Conservation (phyloP, 208 protist genomes). For the Trypanosoma brucei region DNA sequence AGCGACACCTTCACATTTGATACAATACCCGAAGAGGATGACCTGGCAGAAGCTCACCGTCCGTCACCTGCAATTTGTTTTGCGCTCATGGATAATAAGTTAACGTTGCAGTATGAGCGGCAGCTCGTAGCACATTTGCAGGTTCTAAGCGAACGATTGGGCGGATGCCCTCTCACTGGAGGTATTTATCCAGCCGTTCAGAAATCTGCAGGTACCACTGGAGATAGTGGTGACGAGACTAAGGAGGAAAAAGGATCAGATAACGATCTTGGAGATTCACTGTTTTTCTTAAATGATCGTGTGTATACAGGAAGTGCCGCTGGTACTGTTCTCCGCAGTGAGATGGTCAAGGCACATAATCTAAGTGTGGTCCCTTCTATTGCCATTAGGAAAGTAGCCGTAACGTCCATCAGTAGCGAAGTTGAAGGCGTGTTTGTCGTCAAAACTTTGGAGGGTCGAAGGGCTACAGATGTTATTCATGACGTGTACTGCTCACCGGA, state of each 20-base stretch:
- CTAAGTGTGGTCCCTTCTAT: constrained; percentile 80
- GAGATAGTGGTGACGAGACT: neutral
- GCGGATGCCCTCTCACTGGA: constrained; percentile 51
- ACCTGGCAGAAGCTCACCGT: constrained; percentile 37
- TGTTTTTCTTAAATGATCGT: constrained; percentile 82
- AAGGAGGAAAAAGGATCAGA: constrained; percentile 5
- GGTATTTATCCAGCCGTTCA: constrained; percentile 69
- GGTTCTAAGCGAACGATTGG: constrained; percentile 36
- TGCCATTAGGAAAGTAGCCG: constrained; percentile 29
- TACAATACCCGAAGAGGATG: constrained; percentile 49
- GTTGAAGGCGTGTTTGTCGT: constrained; percentile 50
- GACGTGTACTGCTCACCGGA: constrained; percentile 54
- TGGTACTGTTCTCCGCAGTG: constrained; percentile 67
- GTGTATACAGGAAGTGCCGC: constrained; percentile 77
- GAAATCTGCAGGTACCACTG: neutral
- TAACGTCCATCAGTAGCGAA: constrained; percentile 27
- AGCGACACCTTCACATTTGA: constrained; percentile 82
- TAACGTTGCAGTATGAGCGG: constrained; percentile 72
- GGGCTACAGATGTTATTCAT: constrained; percentile 59
- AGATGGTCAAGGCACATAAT: constrained; percentile 46
- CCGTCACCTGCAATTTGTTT: constrained; percentile 53
- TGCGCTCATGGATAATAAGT: constrained; percentile 56
- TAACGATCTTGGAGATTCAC: constrained; percentile 49
- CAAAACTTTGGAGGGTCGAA: constrained; percentile 29
- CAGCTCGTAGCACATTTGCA: constrained; percentile 55